Percentiles rank a stretch among this genome's conserved stretches.
Conservation (phyloP, 225 moss, liverwort and hornwort genomes). For the Straminergon stramineum region DNA sequence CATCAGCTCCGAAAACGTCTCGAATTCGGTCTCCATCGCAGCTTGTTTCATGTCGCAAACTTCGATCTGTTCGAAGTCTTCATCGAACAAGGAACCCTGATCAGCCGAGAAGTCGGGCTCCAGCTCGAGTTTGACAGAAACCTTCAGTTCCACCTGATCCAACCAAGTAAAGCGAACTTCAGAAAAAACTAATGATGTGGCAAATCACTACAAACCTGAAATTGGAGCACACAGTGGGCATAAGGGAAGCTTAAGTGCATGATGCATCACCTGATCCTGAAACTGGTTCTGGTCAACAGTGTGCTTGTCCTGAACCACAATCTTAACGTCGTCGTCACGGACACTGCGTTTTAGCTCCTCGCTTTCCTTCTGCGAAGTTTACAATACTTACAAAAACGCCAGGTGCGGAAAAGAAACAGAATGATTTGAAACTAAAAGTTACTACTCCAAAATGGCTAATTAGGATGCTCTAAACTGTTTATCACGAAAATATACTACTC, state of each 20-base stretch:
- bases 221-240: not conserved
- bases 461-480: no score
- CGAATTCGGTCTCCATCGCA: conserved; percentile 53
- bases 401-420: not conserved
- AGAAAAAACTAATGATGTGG: not conserved
- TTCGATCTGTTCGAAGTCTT: conserved; percentile 32
- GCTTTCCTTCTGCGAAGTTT: conserved; percentile 17
- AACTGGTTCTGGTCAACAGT: conserved; percentile 18
- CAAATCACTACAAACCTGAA: not conserved
- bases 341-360: conserved; percentile 15
- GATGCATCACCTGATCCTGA: conserved; percentile 7
- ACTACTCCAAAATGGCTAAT: not conserved
- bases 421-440: not conserved
- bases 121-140: not conserved
- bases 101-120: conserved; percentile 16
- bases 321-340: conserved; percentile 18
- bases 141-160: conserved; percentile 3
- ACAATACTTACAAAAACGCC: not conserved
- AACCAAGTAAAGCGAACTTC: not conserved
- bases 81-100: conserved; percentile 29
- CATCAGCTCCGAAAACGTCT: conserved; percentile 59
- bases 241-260: not conserved
- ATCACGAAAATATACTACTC: no score
- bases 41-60: conserved; percentile 39
- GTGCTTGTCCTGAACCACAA: conserved; percentile 34